Evolutionary conservation across 2,329 filamentous ascomycete genomes (phyloP).

Genomic region (Ceratocystis cubensis): DNA sequence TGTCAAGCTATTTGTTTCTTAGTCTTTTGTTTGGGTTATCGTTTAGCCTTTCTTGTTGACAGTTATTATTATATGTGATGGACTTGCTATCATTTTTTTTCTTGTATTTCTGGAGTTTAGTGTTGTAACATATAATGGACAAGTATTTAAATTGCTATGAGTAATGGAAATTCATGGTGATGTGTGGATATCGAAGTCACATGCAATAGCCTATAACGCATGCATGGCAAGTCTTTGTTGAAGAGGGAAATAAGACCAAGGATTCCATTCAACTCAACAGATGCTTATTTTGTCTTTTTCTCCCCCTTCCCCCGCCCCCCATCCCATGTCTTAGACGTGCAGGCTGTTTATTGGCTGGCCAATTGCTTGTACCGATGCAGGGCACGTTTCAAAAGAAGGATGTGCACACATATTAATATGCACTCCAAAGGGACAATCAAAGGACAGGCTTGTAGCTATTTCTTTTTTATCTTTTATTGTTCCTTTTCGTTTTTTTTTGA

Average conservation of each 20-base stretch:
- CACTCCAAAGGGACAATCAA: not conserved
- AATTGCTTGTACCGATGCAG: not conserved
- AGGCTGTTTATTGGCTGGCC: not conserved
- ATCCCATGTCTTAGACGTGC: not conserved
- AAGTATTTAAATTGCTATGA: not conserved
- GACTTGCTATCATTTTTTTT: not conserved
- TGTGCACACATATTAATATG: constrained; percentile 1
- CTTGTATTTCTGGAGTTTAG: not conserved
- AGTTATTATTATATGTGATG: not conserved
- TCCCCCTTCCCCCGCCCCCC: too few species aligned
- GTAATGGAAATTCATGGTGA: too few species aligned
- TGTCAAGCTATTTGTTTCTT: constrained; percentile 1
- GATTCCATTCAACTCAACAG: too few species aligned
- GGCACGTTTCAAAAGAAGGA: constrained; percentile 11
- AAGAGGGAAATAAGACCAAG: too few species aligned
- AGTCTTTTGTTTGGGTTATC: constrained; percentile 9
- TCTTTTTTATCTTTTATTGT: too few species aligned
- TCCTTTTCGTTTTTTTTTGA: not conserved
- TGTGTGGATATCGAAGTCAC: not conserved
- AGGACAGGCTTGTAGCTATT: not conserved
- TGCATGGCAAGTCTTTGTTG: too few species aligned
- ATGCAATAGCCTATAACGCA: not conserved
- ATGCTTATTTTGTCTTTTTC: too few species aligned
- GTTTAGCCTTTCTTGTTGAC: not conserved
- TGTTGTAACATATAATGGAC: not conserved